Base-by-base conservation (phyloP, 2,329 filamentous ascomycete species). In the Daldinia sp. region DNA sequence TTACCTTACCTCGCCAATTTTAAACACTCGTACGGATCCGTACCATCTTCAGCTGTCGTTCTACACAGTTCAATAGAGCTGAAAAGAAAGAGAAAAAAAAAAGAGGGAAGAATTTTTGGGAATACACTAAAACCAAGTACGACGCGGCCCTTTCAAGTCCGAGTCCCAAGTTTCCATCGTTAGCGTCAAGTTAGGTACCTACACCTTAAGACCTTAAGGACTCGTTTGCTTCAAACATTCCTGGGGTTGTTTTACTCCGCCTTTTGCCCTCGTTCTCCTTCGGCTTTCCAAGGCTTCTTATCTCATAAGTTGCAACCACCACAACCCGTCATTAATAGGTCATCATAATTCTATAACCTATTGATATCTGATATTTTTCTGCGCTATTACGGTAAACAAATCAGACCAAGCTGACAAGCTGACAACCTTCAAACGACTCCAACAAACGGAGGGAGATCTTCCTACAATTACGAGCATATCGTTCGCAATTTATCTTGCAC, bases 1-100 rank as follows among this genome's bases (percentile, higher is more conserved):
- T 9, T 39, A 3, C 8, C 21, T 34, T 25, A 11, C 34, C 48
- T 59, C 58, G 49, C 61, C 57, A 66, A 64, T 66, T 35, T 59
- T 61, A 63, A 61, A 68, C 63, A 54, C 45, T 60, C 58, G 63
- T 58, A 45, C 55, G 66, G 60, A 54, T 39, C 58, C 58, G 63
- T 58, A 45, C 55, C 58, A 58, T 66, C 48, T 21, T 47, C 32
- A 43, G 51, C 43, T 45, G 51, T 25, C 25, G 43, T 51, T 50
- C 15, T 48, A 7, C 45, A 57, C 13, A 34, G 32, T 34, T 25
- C n/a, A n/a, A n/a, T n/a, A n/a, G n/a, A n/a, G n/a, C n/a, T n/a
- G n/a, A n/a, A n/a, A n/a, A n/a, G n/a, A n/a, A n/a, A n/a, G n/a
- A n/a, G n/a, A n/a, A n/a, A n/a, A n/a, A n/a, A n/a, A n/a, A n/a